Evolutionary conservation across 2,329 filamentous ascomycete genomes (phyloP).

Genomic region (Paecilomyces sp.): DNA sequence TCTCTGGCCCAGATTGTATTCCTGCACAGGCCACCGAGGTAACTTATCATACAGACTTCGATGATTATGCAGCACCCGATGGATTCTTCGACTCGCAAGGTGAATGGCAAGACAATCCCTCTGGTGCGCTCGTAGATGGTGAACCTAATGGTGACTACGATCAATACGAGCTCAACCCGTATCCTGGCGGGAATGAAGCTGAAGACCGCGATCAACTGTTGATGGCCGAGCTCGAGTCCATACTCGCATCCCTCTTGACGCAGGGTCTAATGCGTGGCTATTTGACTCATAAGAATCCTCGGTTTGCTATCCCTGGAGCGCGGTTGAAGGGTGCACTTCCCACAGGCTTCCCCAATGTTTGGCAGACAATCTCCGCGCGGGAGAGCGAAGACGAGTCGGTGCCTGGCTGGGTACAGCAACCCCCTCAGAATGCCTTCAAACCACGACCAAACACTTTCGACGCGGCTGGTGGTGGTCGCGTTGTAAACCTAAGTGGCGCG

Average conservation of each 20-base stretch:
- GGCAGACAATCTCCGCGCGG: constrained; percentile 58
- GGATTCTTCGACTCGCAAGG: constrained; percentile 28
- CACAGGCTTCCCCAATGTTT: constrained; percentile 62
- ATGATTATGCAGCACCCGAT: constrained; percentile 28
- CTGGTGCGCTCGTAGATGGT: constrained; percentile 19
- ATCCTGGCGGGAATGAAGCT: constrained; percentile 23
- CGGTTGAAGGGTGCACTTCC: constrained; percentile 31
- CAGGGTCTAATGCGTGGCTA: constrained; percentile 80
- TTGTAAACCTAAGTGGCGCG: constrained; percentile 52
- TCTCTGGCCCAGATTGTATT: constrained; percentile 13
- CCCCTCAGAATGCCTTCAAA: constrained; percentile 1
- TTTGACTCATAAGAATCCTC: constrained; percentile 66
- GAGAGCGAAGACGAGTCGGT: constrained; percentile 57
- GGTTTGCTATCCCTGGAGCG: constrained; percentile 76
- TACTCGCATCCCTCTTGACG: constrained; percentile 67
- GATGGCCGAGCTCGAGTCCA: constrained; percentile 62
- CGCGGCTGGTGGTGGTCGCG: constrained; percentile 41
- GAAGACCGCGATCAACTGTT: constrained; percentile 35
- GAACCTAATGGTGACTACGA: constrained; percentile 23
- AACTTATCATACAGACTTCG: constrained; percentile 17
- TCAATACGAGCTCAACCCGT: constrained; percentile 50
- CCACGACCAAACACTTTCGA: constrained; percentile 5
- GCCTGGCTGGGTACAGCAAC: constrained; percentile 64
- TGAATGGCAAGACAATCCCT: constrained; percentile 15
- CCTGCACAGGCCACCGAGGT: constrained; percentile 2